Percentiles rank a stretch among this genome's conserved stretches.
These are phyloP conservation scores for Ogataea minuta DNA, from an alignment of 805 yeast genomes.

Conservation along the genomic window DNA sequence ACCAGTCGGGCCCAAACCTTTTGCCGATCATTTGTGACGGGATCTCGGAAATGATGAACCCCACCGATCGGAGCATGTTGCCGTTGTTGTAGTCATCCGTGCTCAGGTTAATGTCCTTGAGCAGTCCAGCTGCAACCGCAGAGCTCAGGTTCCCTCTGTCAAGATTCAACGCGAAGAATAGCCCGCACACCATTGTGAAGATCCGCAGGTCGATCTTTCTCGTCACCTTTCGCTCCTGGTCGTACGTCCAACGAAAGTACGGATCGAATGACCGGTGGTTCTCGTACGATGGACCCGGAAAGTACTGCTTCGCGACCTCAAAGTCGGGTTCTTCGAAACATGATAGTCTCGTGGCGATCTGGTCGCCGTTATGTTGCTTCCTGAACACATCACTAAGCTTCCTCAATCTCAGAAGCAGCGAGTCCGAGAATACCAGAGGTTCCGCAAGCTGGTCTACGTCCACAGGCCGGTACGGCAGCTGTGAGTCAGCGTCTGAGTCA, in stretches of 20 bases:
- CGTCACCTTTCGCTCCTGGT: constrained; percentile 15
- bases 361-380: constrained; percentile 4
- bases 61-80: constrained; percentile 40
- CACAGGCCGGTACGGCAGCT: no score
- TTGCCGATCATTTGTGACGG: constrained; percentile 63
- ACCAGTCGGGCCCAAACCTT: constrained; percentile 55
- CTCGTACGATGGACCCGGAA: constrained; percentile 15
- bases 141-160: constrained; percentile 55
- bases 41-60: constrained; percentile 51
- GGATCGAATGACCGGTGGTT: constrained; percentile 18
- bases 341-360: constrained; percentile 17
- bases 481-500: no score
- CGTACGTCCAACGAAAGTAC: constrained; percentile 16
- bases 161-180: constrained; percentile 54
- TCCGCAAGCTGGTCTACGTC: constrained; percentile 14
- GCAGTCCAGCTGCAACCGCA: constrained; percentile 53
- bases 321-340: constrained; percentile 17
- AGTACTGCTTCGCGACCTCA: constrained; percentile 13
- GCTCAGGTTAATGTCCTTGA: constrained; percentile 45
- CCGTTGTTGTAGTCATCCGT: constrained; percentile 58
- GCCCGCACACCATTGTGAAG: constrained; percentile 26
- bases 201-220: constrained; percentile 17
- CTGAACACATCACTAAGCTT: constrained; percentile 11
- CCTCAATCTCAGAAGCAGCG: not conserved
- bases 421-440: constrained; percentile 8